Evolutionary conservation across 495 filamentous ascomycete species (phyloP).

Genomic region (Geopyxis carbonaria): DNA sequence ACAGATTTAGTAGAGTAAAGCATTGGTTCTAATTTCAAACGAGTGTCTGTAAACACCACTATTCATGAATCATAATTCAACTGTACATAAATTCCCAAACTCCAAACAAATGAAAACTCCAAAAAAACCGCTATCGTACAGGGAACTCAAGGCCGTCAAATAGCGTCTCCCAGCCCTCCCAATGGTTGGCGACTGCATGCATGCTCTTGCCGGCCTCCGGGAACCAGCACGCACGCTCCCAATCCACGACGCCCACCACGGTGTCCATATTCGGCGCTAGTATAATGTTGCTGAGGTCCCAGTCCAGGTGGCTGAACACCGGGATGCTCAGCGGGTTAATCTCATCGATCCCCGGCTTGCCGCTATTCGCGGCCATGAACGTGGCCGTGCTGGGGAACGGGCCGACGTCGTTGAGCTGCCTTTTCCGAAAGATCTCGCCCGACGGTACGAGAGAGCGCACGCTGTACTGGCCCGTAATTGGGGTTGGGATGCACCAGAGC

Average conservation of each 20-base stretch:
- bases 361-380: neutral
- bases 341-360: neutral
- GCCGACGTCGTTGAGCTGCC: conserved; percentile 3
- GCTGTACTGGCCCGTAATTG: neutral
- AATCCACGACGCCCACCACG: conserved; percentile 7
- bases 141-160: conserved; percentile 6
- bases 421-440: conserved; percentile 2
- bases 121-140: too few species aligned
- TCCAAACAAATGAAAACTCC: too few species aligned
- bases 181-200: conserved; percentile 1
- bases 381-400: conserved; percentile 5
- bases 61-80: too few species aligned
- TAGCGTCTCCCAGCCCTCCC: conserved; percentile 5
- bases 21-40: too few species aligned
- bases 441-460: conserved; percentile 2
- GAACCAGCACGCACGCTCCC: conserved; percentile 6
- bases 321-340: conserved; percentile 2
- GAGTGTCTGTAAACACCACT: too few species aligned
- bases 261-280: conserved; percentile 2
- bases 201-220: conserved; percentile 5
- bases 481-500: conserved; percentile 4
- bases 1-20: too few species aligned
- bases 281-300: conserved; percentile 8
- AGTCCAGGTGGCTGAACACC: conserved; percentile 8
- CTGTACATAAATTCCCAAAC: too few species aligned